phyloP scores from a whole-genome alignment of 164 flowering plant species.

The Berberis thunbergii region DNA sequence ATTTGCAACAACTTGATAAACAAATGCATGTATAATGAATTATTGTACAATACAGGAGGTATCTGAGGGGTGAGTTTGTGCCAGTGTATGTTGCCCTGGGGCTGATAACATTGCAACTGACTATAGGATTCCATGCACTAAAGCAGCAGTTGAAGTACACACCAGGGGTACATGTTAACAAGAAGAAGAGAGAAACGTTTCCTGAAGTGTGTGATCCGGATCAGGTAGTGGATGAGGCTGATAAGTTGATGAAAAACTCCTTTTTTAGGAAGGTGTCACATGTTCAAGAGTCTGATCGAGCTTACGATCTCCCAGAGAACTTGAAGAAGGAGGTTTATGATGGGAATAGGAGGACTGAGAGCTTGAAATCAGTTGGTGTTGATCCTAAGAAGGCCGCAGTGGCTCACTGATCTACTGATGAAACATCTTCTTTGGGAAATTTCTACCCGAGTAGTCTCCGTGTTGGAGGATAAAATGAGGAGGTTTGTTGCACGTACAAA shows the following conservation, averaged over 20 bases:
- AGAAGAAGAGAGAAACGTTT: slow-evolving; percentile 49
- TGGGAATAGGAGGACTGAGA: slow-evolving; percentile 8
- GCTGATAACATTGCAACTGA: slow-evolving; percentile 26
- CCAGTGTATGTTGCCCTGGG: slow-evolving; percentile 61
- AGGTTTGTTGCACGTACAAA: no score
- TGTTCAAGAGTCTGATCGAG: slow-evolving; percentile 29
- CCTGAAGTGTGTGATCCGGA: slow-evolving; percentile 70
- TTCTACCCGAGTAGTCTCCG: background rate
- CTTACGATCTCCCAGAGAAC: background rate
- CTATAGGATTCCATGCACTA: slow-evolving; percentile 42
- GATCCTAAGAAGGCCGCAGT: slow-evolving; percentile 1
- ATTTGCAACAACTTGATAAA: no score
- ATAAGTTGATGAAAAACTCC: slow-evolving; percentile 39
- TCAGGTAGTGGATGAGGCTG: slow-evolving; percentile 26
- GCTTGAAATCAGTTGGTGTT: slow-evolving; percentile 27
- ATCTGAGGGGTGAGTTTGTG: slow-evolving; percentile 31
- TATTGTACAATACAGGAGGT: no score
- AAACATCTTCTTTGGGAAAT: background rate
- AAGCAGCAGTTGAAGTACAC: slow-evolving; percentile 39
- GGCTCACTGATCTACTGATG: background rate
- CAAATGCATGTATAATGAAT: no score
- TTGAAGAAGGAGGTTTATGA: background rate
- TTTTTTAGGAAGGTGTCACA: slow-evolving; percentile 74
- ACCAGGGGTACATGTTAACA: slow-evolving; percentile 46
- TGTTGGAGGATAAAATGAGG: background rate